Conservation (phyloP, 257 asterid genomes). For the Fraxinus anomala region DNA sequence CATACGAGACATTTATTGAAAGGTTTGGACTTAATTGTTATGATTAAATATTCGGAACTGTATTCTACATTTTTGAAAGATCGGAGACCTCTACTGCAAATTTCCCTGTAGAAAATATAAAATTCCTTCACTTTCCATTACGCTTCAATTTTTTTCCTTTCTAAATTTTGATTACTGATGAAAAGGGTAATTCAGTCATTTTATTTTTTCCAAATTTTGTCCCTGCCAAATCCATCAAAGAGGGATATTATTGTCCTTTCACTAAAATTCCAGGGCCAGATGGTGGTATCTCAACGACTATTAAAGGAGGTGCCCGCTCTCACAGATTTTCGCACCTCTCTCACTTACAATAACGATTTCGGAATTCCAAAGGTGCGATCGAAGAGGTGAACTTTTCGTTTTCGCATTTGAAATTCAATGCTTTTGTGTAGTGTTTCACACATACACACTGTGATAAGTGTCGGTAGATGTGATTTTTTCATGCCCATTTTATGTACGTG, state of each 20-base stretch:
- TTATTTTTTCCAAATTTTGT: background rate
- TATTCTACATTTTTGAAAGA: too few relatives aligned
- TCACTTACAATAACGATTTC: background rate
- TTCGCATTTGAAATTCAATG: background rate
- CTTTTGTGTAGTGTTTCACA: background rate
- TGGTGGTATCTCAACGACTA: slow-evolving; percentile 36
- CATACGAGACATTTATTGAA: too few relatives aligned
- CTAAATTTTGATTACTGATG: too few relatives aligned
- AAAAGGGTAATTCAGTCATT: background rate
- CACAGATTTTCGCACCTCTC: slow-evolving; percentile 8
- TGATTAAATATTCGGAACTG: too few relatives aligned
- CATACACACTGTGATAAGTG: background rate
- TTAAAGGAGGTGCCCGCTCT: slow-evolving; percentile 35
- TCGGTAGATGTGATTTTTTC: background rate
- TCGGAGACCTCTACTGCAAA: too few relatives aligned
- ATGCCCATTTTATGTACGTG: background rate
- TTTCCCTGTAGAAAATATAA: too few relatives aligned
- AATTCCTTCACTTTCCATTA: background rate
- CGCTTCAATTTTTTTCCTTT: background rate
- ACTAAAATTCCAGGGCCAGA: background rate
- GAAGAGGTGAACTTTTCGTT: background rate
- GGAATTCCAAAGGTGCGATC: background rate
- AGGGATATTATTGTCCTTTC: background rate
- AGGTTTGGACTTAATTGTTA: too few relatives aligned
- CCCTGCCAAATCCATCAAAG: background rate